Percentiles rank a stretch among this genome's conserved stretches.
Evolutionary conservation across 306 rosid species (phyloP).

Genomic region (Lathyrus sativus): DNA sequence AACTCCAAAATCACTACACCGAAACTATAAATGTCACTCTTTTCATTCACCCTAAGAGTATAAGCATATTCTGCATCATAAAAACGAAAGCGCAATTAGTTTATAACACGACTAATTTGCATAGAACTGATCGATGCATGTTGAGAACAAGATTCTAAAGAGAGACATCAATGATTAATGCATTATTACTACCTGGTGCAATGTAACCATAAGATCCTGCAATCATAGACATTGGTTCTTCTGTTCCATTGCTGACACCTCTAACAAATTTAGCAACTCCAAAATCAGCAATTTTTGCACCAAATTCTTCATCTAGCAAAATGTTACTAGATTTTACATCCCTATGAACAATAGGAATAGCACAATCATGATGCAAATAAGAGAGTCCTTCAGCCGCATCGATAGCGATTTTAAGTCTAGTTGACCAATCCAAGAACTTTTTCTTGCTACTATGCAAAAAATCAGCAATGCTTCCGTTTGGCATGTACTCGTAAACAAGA

Average conservation of each 20-base stretch:
- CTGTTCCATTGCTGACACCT: slow-evolving; percentile 48
- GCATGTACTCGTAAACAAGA: slow-evolving; percentile 83
- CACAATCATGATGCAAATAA: slow-evolving; percentile 83
- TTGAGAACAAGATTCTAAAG: neutral
- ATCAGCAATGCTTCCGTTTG: slow-evolving; percentile 81
- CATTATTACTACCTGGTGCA: slow-evolving; percentile 68
- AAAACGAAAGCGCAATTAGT: neutral
- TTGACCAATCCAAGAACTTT: slow-evolving; percentile 67
- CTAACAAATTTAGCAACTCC: slow-evolving; percentile 68
- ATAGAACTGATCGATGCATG: neutral
- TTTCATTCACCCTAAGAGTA: slow-evolving; percentile 77
- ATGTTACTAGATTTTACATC: slow-evolving; percentile 81
- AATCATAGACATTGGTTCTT: slow-evolving; percentile 69
- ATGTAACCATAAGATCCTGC: slow-evolving; percentile 91
- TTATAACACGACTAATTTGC: neutral
- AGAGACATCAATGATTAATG: neutral
- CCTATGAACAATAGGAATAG: slow-evolving; percentile 74
- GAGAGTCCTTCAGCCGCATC: slow-evolving; percentile 89
- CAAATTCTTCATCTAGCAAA: slow-evolving; percentile 67
- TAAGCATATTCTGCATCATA: slow-evolving; percentile 71
- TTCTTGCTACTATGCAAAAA: slow-evolving; percentile 56
- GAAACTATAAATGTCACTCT: slow-evolving; percentile 81
- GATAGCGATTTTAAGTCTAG: slow-evolving; percentile 63
- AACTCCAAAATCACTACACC: slow-evolving; percentile 80
- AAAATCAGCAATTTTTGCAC: slow-evolving; percentile 83